Conservation (phyloP, 1,139 yeast species). For the Zygosaccharomyces sapae region DNA sequence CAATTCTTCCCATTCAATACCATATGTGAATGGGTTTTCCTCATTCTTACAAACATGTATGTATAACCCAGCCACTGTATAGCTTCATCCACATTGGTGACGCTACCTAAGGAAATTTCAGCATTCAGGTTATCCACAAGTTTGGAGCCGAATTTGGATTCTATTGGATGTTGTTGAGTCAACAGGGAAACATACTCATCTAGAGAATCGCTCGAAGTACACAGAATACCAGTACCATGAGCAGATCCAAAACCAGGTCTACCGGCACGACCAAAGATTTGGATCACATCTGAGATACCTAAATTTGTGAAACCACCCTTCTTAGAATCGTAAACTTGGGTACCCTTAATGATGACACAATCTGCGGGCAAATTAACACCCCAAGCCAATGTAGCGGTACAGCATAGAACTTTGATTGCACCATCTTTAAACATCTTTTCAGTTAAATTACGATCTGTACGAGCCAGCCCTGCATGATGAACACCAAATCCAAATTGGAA, state of each 20-base stretch:
- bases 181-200: slow-evolving; percentile 84
- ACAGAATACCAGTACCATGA: slow-evolving; percentile 86
- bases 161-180: slow-evolving; percentile 96
- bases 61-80: slow-evolving; percentile 98
- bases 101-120: slow-evolving; percentile 92
- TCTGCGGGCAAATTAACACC: slow-evolving; percentile 99
- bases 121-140: slow-evolving; percentile 92
- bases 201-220: slow-evolving; percentile 75
- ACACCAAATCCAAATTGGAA: slow-evolving; percentile 83
- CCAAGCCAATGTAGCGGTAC: slow-evolving; percentile 99
- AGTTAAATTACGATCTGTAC: slow-evolving; percentile 84
- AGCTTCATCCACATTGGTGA: slow-evolving; percentile 90
- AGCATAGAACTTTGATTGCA: slow-evolving; percentile 81
- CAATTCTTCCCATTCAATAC: slow-evolving; percentile 81
- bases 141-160: slow-evolving; percentile 71
- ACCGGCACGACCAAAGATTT: slow-evolving; percentile 99
- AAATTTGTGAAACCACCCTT: slow-evolving; percentile 92
- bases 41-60: slow-evolving; percentile 89
- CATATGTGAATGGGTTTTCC: slow-evolving; percentile 91
- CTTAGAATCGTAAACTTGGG: slow-evolving; percentile 91
- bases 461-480: slow-evolving; percentile 96
- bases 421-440: slow-evolving; percentile 86
- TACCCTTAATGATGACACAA: slow-evolving; percentile 92
- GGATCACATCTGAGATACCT: slow-evolving; percentile 94
- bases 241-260: slow-evolving; percentile 88